Evolutionary conservation across 306 rosid genomes (phyloP), one percentile per base, ranked within the genome.

Genomic region (Malus orientalis): DNA sequence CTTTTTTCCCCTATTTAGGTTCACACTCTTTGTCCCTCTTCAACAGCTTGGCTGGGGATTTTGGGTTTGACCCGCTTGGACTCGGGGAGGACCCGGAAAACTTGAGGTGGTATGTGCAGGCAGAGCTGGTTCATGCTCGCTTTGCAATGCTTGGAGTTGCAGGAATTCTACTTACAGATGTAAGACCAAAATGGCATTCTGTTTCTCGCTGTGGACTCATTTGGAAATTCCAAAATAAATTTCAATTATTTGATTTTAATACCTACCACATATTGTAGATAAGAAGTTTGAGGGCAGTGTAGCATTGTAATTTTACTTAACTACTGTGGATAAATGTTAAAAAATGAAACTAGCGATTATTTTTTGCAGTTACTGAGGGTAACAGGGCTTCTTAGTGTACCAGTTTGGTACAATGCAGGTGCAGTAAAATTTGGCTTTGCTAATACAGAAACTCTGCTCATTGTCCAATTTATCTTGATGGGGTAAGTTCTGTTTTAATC

Each of bases 91-190:
- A 95, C 84, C 97, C 97, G 0, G 82, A 75, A 36, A 95, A 88
- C 91, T 85, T 95, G 86, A 92, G 80, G 82, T 95, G 97, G 99
- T 95, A 84, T 76, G 99, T 95, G 76, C 99, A 95, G 79, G 99
- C 97, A 54, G 98, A 92, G 85, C 80, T 92, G 51, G 89, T 90
- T 80, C 99, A 95, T 81, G 71, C 86, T 74, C 99, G 96, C 78
- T 91, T 92, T 78, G 99, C 99, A 64, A 95, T 92, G 96, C 89
- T 91, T 76, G 99, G 97, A 57, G 87, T 90, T 69, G 85, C 95
- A 0, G 97, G 97, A 83, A 90, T 95, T 89, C 93, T 95, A 45
- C 81, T 89, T 4, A 90, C 97, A 54, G 97, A 95, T 84, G 97
- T 95, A 67, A 85, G 18, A 14, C 97, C 84, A 22, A 42, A 32